Percentiles rank a stretch among this genome's conserved stretches.
Conservation (phyloP, 495 filamentous ascomycete genomes). For the Penicillium flavigenum region DNA sequence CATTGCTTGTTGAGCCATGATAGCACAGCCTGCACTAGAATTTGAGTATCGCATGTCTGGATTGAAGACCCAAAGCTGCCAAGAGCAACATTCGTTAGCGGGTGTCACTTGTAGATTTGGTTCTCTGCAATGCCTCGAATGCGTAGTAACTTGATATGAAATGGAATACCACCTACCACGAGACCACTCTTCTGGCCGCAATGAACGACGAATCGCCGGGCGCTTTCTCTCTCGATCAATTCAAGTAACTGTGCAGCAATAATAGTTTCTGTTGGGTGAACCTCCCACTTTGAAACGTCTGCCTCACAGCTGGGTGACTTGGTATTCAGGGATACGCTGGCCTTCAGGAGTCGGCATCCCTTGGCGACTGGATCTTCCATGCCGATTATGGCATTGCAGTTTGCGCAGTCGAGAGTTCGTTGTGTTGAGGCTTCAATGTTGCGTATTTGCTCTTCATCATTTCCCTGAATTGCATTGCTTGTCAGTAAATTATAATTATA, state of each 20-base stretch:
- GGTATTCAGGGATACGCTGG: conserved; percentile 39
- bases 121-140: neutral
- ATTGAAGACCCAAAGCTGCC: conserved; percentile 68
- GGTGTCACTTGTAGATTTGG: neutral
- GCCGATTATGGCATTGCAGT: conserved; percentile 47
- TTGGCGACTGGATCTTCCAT: conserved; percentile 40
- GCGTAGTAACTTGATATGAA: neutral
- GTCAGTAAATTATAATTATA: conserved; percentile 20
- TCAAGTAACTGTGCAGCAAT: conserved; percentile 52
- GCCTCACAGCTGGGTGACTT: neutral
- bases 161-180: conserved; percentile 34
- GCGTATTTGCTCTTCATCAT: conserved; percentile 16
- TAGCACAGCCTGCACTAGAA: conserved; percentile 34
- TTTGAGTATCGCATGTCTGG: conserved; percentile 63
- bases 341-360: conserved; percentile 53
- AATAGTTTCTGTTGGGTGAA: conserved; percentile 50
- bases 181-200: conserved; percentile 39
- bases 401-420: conserved; percentile 36
- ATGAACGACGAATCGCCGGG: conserved; percentile 49
- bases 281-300: conserved; percentile 26
- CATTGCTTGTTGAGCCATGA: conserved; percentile 53
- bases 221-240: conserved; percentile 49
- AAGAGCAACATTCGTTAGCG: conserved; percentile 40
- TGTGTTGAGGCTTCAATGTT: conserved; percentile 10
- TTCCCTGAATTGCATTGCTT: conserved; percentile 19